phyloP scores from a whole-genome alignment of 352 stramenopile genomes.

The Hyaloperonospora arabidopsidis region DNA sequence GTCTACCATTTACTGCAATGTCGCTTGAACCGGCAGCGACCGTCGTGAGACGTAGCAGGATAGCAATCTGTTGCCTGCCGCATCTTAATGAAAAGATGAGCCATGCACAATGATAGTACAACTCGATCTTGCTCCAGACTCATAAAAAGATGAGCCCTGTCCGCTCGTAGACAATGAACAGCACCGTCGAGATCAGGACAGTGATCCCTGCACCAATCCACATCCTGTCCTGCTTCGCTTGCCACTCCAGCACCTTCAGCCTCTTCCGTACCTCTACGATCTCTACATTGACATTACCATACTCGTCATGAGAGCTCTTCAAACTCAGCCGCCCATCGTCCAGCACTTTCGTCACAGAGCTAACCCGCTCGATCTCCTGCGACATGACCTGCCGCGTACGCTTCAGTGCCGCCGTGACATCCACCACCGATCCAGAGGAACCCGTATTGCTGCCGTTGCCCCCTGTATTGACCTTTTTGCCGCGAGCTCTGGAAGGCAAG shows the following conservation, averaged over 20 bases:
- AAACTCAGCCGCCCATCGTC: slow-evolving; percentile 55
- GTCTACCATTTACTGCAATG: no score
- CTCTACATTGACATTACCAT: slow-evolving; percentile 44
- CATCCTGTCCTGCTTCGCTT: slow-evolving; percentile 65
- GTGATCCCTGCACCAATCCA: slow-evolving; percentile 65
- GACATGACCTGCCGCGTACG: slow-evolving; percentile 62
- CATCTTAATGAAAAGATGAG: no score
- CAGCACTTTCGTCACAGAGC: slow-evolving; percentile 54
- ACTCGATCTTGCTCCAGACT: neutral
- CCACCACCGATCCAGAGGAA: slow-evolving; percentile 32
- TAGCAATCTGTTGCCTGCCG: no score
- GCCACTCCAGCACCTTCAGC: slow-evolving; percentile 63
- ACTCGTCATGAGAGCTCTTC: slow-evolving; percentile 57
- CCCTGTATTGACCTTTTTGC: slow-evolving; percentile 2
- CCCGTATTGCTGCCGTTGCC: slow-evolving; percentile 2
- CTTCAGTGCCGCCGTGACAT: slow-evolving; percentile 57
- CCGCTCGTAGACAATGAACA: slow-evolving; percentile 72
- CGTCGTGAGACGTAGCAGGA: no score
- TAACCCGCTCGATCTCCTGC: slow-evolving; percentile 63
- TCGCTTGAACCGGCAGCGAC: no score
- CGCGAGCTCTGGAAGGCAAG: slow-evolving; percentile 23
- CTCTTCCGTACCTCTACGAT: slow-evolving; percentile 47
- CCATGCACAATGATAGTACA: no score
- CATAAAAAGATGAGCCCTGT: slow-evolving; percentile 63
- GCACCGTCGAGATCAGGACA: slow-evolving; percentile 51